phyloP scores from a whole-genome alignment of 2,329 filamentous ascomycete species.

The Trichoderma sp. region DNA sequence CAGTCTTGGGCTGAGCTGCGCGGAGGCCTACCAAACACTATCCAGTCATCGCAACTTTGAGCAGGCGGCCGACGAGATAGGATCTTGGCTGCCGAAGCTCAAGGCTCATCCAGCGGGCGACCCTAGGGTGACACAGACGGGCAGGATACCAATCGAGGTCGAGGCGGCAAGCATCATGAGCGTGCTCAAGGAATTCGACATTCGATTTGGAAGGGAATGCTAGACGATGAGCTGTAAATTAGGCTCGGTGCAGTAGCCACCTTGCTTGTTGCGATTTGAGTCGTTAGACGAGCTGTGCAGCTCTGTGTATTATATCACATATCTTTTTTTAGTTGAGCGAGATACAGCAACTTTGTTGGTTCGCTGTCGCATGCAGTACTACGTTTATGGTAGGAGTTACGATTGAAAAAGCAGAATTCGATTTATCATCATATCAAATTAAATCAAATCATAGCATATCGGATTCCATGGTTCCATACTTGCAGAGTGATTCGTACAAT shows the following conservation, averaged over 20 bases:
- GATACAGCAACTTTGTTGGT: neutral
- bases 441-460: neutral
- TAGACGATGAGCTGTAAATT: slow-evolving; percentile 21
- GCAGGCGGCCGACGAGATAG: slow-evolving; percentile 68
- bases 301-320: slow-evolving; percentile 6
- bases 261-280: neutral
- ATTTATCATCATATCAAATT: neutral
- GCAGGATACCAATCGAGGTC: slow-evolving; percentile 66
- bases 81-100: slow-evolving; percentile 72
- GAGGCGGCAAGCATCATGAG: slow-evolving; percentile 84
- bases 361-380: neutral
- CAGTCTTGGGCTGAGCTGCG: slow-evolving; percentile 65
- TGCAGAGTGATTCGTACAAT: neutral
- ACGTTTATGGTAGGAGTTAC: neutral
- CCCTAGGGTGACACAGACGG: slow-evolving; percentile 33
- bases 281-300: neutral
- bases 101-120: slow-evolving; percentile 51
- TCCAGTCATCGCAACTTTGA: slow-evolving; percentile 75
- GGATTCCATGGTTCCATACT: neutral
- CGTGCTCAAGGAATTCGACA: slow-evolving; percentile 77
- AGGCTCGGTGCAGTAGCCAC: neutral
- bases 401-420: neutral
- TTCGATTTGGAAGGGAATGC: slow-evolving; percentile 59
- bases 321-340: neutral
- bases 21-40: slow-evolving; percentile 75